A percentile compares a stretch with the other conserved stretches of the same genome.
These are phyloP conservation scores for Trametes elegans DNA, from an alignment of 768 basidiomycete species.

Conservation along the genomic window DNA sequence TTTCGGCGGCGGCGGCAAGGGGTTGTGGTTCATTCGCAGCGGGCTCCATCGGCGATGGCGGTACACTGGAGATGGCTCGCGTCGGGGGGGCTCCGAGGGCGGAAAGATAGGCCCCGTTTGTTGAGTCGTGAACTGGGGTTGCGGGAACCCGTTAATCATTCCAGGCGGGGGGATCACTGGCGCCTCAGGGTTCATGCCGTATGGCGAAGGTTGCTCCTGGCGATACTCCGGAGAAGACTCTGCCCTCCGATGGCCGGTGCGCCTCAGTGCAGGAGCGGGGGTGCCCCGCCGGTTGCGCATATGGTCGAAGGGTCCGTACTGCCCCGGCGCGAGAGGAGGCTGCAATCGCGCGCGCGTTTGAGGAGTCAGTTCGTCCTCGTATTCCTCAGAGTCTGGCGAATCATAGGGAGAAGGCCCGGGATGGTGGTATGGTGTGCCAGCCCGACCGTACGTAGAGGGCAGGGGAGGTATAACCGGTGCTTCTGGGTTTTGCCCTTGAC, in stretches of 20 bases:
- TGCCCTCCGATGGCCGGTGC: slow-evolving; percentile 9
- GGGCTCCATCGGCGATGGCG: slow-evolving; percentile 13
- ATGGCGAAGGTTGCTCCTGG: background rate
- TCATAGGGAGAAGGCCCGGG: background rate
- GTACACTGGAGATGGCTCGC: background rate
- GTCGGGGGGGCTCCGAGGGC: background rate
- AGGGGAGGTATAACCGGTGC: slow-evolving; percentile 20
- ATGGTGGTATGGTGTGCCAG: slow-evolving; percentile 13
- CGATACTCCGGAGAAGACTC: slow-evolving; percentile 9
- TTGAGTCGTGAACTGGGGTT: background rate
- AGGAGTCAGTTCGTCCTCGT: slow-evolving; percentile 7
- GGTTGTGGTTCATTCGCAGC: slow-evolving; percentile 39
- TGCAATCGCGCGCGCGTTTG: slow-evolving; percentile 10
- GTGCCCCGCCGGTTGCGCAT: slow-evolving; percentile 1
- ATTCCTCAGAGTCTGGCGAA: slow-evolving; percentile 1
- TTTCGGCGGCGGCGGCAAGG: slow-evolving; percentile 60
- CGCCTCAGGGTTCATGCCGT: background rate
- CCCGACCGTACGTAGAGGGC: slow-evolving; percentile 3
- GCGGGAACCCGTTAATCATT: background rate
- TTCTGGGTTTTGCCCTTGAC: background rate
- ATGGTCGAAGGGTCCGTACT: slow-evolving; percentile 22
- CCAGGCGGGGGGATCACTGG: slow-evolving; percentile 2
- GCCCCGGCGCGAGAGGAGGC: slow-evolving; percentile 21
- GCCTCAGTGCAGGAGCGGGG: slow-evolving; percentile 9
- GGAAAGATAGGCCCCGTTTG: background rate